A percentile compares a stretch with the other conserved stretches of the same genome.
Evolutionary conservation across 345 rosid species (phyloP).

Genomic region (Rhodamnia argentea): DNA sequence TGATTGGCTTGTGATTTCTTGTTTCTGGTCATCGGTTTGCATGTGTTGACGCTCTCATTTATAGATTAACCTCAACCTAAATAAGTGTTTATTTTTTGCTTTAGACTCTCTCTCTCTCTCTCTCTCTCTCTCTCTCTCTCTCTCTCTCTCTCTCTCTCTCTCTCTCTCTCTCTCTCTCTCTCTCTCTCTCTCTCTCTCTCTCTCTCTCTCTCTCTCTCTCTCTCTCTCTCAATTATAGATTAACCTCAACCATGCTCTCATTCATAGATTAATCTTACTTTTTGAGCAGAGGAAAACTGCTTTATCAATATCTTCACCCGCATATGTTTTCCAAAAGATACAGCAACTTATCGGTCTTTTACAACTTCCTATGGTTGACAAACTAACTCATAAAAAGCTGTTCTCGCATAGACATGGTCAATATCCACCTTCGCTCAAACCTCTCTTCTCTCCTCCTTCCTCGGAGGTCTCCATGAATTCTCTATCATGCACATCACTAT

Average conservation of each 20-base stretch:
- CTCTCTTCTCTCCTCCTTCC: slow-evolving; percentile 22
- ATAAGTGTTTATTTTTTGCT: background rate
- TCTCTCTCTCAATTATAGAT: no score
- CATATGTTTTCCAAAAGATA: background rate
- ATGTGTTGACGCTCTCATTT: background rate
- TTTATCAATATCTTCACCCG: no score
- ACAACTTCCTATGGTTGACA: background rate
- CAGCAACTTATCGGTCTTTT: background rate
- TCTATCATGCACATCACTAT: slow-evolving; percentile 19
- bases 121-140: no score
- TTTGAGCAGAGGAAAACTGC: background rate
- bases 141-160: no score
- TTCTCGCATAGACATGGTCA: background rate
- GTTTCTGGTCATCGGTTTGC: background rate
- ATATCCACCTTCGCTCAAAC: slow-evolving; percentile 34
- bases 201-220: background rate
- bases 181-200: no score
- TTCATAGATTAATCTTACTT: background rate
- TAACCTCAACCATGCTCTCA: no score
- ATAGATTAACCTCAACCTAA: background rate
- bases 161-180: no score
- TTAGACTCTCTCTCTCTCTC: background rate
- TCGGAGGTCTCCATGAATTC: slow-evolving; percentile 35
- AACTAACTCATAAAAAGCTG: background rate
- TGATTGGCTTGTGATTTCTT: background rate